These are phyloP conservation scores for Boletus sensibilis DNA, from an alignment of 768 basidiomycete species.

Conservation along the genomic window DNA sequence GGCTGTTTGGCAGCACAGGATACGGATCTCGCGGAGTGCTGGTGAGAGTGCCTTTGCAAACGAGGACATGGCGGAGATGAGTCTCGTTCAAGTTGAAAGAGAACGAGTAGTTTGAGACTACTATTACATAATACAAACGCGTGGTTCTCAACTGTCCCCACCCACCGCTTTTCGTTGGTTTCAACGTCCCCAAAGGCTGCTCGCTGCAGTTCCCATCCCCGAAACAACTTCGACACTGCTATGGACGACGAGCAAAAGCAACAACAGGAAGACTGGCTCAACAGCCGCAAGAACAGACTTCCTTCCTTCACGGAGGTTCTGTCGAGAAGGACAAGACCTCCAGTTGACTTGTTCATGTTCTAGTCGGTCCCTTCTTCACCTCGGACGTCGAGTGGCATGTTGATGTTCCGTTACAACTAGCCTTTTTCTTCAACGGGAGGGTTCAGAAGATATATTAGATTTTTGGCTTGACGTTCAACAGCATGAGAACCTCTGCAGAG, in stretches of 20 bases:
- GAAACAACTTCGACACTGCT: conserved; percentile 3
- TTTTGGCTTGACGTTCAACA: conserved; percentile 99
- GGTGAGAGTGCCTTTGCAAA: conserved; percentile 76
- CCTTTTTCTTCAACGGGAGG: conserved; percentile 93
- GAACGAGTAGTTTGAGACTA: neutral
- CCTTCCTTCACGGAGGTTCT: conserved; percentile 92
- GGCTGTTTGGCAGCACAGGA: conserved; percentile 77
- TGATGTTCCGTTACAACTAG: conserved; percentile 41
- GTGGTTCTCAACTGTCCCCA: conserved; percentile 8
- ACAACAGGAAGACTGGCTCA: conserved; percentile 72
- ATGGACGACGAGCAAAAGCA: conserved; percentile 56
- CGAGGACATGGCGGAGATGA: conserved; percentile 48
- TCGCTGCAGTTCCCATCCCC: conserved; percentile 14
- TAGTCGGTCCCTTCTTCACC: conserved; percentile 61
- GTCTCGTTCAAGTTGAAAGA: neutral
- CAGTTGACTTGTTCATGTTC: conserved; percentile 98
- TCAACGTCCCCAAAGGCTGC: conserved; percentile 15
- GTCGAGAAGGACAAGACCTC: conserved; percentile 85
- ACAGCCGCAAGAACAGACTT: conserved; percentile 68
- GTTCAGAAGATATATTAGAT: conserved; percentile 93
- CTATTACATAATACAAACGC: conserved; percentile 29
- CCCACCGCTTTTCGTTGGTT: conserved; percentile 19
- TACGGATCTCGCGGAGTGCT: conserved; percentile 74
- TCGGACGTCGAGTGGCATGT: neutral
- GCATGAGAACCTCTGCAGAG: conserved; percentile 97